Evolutionary conservation across 2,329 filamentous ascomycete species (phyloP).

Genomic region (Macrophomina pseudophaseolina): DNA sequence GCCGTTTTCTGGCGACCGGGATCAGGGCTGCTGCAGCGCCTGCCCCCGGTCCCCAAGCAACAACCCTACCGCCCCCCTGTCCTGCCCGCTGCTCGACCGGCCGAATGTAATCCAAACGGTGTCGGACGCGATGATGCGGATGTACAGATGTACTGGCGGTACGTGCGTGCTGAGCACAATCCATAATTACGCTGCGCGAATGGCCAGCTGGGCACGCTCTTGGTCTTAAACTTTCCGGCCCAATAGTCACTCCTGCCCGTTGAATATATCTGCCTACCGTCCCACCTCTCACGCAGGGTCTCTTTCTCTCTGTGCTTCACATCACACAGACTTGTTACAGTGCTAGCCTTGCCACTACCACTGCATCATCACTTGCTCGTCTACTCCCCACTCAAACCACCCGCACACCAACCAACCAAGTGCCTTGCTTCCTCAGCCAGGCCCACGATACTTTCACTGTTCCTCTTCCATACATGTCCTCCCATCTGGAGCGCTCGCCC

Average conservation of each 20-base stretch:
- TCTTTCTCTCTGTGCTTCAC: constrained; percentile 3
- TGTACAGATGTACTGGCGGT: constrained; percentile 27
- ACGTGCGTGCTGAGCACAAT: constrained; percentile 28
- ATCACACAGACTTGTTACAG: constrained; percentile 27
- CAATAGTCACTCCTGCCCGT: constrained; percentile 22
- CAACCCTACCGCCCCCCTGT: constrained; percentile 22
- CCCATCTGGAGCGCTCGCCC: constrained; percentile 35
- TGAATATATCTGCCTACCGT: constrained; percentile 26
- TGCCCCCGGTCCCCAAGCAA: constrained; percentile 25
- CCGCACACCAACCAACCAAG: background rate
- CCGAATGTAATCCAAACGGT: constrained; percentile 28
- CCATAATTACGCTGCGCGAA: constrained; percentile 26
- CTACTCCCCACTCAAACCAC: background rate
- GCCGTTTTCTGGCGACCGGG: constrained; percentile 14
- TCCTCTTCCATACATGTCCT: constrained; percentile 19
- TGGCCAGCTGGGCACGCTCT: constrained; percentile 23
- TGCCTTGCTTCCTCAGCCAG: background rate
- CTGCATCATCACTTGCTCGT: constrained; percentile 15
- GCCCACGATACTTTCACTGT: background rate
- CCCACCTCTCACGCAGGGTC: constrained; percentile 21
- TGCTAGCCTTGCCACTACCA: constrained; percentile 40
- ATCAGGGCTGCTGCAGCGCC: constrained; percentile 20
- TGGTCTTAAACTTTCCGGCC: constrained; percentile 27
- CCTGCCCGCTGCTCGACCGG: constrained; percentile 25
- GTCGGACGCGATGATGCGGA: constrained; percentile 26